Base-by-base conservation (phyloP, 352 stramenopile genomes). In the Phytophthora aleatoria region DNA sequence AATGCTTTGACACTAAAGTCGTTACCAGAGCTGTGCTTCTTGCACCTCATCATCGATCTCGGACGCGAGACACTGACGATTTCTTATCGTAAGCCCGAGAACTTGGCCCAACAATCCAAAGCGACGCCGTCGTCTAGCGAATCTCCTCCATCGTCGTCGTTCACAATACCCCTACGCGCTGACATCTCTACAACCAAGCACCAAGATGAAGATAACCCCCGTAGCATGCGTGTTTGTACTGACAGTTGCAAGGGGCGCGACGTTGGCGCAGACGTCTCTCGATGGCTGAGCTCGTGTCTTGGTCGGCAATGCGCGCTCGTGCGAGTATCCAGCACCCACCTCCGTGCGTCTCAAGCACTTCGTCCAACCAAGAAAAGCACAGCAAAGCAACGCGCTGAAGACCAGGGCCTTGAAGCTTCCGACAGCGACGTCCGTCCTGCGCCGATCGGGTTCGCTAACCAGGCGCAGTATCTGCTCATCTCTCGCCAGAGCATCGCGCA, bases 371-470 rank as follows among this genome's bases (percentile, higher is more conserved):
- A 8, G 0, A 31, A 39, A 7, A 12, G 13, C 24, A 48, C 44
- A 9, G 6, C 28, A 11, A 50, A 53, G 0, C 15, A 39, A n/a
- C 7, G 2, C 7, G 3, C 36, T 39, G 13, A 45, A 12, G 31
- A 5, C 28, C 56, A 47, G 7, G 6, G 15, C 6, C 50, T 55
- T 16, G 49, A 71, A 60, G 13, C 26, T 15, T 7, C 13, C 10
- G 10, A 8, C 10, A 57, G 6, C 33, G 30, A 50, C 12, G 13
- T 12, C 7, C n/a, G 41, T 49, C 45, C 45, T 31, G 24, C 70
- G 20, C 76, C 85, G 30, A 93, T 91, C 38, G 83, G 87, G 39
- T 92, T 92, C 51, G 81, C 81, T 12, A 93, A 94, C 59, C 79
- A 91, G 43, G 77, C 82, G 30, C 85, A 87, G 65, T 92, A 77